Conservation (phyloP, 2,329 filamentous ascomycete genomes). For the Stenocarpella maydis region DNA sequence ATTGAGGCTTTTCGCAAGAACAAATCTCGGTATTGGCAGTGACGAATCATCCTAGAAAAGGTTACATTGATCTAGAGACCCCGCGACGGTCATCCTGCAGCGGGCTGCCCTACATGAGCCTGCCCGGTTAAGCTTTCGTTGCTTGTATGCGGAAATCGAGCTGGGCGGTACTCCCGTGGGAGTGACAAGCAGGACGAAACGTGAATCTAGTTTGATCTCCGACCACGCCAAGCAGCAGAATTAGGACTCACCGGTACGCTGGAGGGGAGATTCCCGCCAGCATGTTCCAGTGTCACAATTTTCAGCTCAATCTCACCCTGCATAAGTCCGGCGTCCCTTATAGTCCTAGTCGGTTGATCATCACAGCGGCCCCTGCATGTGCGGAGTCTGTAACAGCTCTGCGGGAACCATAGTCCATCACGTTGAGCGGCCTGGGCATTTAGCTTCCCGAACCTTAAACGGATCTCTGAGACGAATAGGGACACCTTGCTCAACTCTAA, state of each 20-base stretch:
- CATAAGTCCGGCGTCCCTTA: not conserved
- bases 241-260: not conserved
- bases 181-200: conserved; percentile 4
- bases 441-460: not conserved
- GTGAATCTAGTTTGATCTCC: conserved; percentile 18
- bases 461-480: not conserved
- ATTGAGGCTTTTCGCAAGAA: not conserved
- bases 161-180: no score
- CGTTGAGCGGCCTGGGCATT: no score
- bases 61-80: not conserved
- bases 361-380: not conserved
- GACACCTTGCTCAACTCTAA: conserved; percentile 4
- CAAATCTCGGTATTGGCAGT: not conserved
- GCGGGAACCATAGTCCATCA: no score
- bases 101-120: no score
- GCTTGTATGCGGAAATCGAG: not conserved
- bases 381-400: not conserved
- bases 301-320: conserved; percentile 10
- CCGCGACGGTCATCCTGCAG: no score
- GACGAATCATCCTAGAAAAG: not conserved
- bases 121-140: not conserved
- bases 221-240: not conserved
- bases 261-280: not conserved
- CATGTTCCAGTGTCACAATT: not conserved
- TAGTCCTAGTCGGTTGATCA: not conserved